Base-by-base conservation (phyloP, 352 stramenopile genomes). In the Phytophthora nicotianae region DNA sequence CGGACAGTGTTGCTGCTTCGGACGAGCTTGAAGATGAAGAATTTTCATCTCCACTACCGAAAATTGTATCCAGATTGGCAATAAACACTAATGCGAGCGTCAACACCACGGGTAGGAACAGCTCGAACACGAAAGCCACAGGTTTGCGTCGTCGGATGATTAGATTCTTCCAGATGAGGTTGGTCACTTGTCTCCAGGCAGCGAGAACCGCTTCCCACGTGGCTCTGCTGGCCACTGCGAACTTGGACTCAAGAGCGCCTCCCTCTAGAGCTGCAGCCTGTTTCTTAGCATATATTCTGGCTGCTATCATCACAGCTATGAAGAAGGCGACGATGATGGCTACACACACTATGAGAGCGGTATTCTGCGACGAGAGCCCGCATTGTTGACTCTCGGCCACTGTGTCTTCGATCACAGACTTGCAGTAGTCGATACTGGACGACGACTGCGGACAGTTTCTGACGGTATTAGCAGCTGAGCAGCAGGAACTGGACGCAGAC, bases 161-260 rank as follows among this genome's bases (percentile, higher is more conserved):
- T 5, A 89, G 26, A 42, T 92, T 92, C 52, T 92, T 92, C 81
- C 83, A 90, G 43, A 90, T 74, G 21, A 90, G 64, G 48, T 90
- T 88, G 5, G 72, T 75, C 8, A 88, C 57, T 49, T 89, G 80
- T 55, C 62, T 69, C 76, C 74, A 88, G 20, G 70, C 50, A 14
- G 50, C 43, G 1, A 87, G 40, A 7, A 67, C 59, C 3, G 62
- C 61, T 24, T 62, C 62, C 70, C 65, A 83, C 7, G 42, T 71
- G 17, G 62, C 67, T 50, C 50, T 51, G 10, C 57, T 56, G 6
- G 58, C 56, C 24, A 57, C 41, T 2, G 62, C 57, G 29, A 78
- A 68, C 21, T 70, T 55, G 26, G 66, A 70, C 24, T 79, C 61
- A 7, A 86, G 21, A 2, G 55, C 20, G 13, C 52, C 59, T 1